Base-by-base conservation (phyloP, 768 basidiomycete species). In the Rhizopogon roseolus region DNA sequence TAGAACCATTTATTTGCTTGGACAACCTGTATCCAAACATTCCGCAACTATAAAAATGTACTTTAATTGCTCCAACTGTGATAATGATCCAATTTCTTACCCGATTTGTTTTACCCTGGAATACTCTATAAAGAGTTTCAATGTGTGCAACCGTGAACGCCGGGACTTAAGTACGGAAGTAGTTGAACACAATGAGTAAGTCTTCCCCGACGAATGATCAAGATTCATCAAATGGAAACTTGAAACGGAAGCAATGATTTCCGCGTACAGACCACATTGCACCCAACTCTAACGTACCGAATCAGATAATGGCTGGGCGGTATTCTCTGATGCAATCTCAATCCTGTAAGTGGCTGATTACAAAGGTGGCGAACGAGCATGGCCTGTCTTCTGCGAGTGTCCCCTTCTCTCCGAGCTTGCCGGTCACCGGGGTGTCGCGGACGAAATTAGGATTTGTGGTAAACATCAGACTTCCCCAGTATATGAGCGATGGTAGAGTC, bases 401-500 rank as follows among this genome's bases (percentile, higher is more conserved):
- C 77, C 17, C 84, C 84, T 57, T 84, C 81, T 1, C 58, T 6
- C 81, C 76, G 11, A 81, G 74, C 28, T 68, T 64, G 1, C 82
- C 79, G 0, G 79, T 22, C 22, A 22, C 77, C 19, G 82, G 70
- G 53, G 66, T 73, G 40, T 81, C 79, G 13, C 75, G 66, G 14
- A 83, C 71, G 55, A 81, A 81, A 54, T 80, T 76, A 2, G 84
- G 83, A 4, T 65, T 88, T 87, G 28, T 80, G 82, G 60, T 80
- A 84, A 53, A 79, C 71, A 55, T 84, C 80, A 0, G 81, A 73
- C 49, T 77, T 73, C 8, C 72, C 67, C 45, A 88, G 76, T 42
- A 89, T 81, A 53, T 85, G 77, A 4, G 76, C 70, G 38, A 87
- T 64, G 1, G 84, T 83, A 17, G 71, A 78, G 66, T 86, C 85